Evolutionary conservation across 2,329 filamentous ascomycete species (phyloP).

Genomic region (Penicillium polonicum): DNA sequence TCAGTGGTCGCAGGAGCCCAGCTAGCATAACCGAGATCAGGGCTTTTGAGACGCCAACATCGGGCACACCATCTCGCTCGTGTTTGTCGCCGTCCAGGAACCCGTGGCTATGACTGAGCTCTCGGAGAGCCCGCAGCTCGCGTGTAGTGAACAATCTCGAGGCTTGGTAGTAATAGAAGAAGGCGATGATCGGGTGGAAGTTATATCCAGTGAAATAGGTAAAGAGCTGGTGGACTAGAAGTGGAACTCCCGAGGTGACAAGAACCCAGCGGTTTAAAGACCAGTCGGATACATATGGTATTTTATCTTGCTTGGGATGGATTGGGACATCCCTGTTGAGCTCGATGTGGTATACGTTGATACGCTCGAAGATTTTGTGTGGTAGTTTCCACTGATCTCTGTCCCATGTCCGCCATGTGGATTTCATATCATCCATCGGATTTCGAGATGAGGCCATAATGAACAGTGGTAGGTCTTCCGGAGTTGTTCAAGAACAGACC

Average conservation of each 20-base stretch:
- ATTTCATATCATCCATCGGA: too few species aligned
- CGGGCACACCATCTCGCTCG: conserved; percentile 3
- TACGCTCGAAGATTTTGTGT: not conserved
- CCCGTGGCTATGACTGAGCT: not conserved
- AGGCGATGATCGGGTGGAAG: not conserved
- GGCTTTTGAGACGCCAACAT: not conserved
- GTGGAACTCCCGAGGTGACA: not conserved
- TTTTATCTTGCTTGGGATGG: not conserved
- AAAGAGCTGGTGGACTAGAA: not conserved
- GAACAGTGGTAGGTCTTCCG: too few species aligned
- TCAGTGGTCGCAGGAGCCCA: not conserved
- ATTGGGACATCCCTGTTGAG: not conserved
- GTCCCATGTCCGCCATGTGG: too few species aligned
- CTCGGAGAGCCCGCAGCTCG: not conserved
- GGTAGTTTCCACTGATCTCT: too few species aligned
- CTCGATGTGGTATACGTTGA: not conserved
- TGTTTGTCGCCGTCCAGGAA: conserved; percentile 2
- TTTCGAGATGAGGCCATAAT: too few species aligned
- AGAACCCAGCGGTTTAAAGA: conserved; percentile 2
- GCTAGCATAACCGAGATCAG: not conserved
- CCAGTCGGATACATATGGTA: not conserved
- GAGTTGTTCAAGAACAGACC: too few species aligned
- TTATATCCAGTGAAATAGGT: not conserved
- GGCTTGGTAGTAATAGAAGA: conserved; percentile 1
- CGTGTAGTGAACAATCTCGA: conserved; percentile 1